Base-by-base conservation (phyloP, 23 red algal species). In the Chondrus crispus region DNA sequence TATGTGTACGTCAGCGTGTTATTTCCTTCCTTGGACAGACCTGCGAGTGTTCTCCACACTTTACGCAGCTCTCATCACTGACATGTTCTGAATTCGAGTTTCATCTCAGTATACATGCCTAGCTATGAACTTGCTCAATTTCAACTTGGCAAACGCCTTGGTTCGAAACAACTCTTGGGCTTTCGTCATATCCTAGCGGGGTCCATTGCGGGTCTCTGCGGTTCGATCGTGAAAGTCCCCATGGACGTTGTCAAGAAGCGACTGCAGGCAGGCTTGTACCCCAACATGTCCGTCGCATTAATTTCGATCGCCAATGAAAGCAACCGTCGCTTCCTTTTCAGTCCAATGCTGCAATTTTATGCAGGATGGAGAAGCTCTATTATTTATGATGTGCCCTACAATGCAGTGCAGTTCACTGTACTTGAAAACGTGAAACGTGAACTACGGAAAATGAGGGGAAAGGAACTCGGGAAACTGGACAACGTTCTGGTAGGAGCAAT, bases 241-340 rank as follows among this genome's bases (percentile, higher is more conserved):
- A 64, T 96, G 2, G 94, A 96, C 47, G 74, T 85, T 43, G 80
- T 90, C 42, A 96, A 96, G 68, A 96, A 96, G 48, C 88, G 94
- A 30, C 46, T 93, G 44, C 94, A 96, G 68, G 85, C 85, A 18
- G 94, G 94, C 19, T 64, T 90, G 5, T 91, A 96, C 60, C 71
- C 81, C 24, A 55, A 78, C 29, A 29, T 93, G 26, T 36, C 63
- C 37, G 74, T 62, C 4, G 85, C 94, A 35, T 58, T 90, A 28
- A 75, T 51, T 19, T 77, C 91, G 5, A 86, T 87, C 46, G 71
- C 69, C 26, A 37, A 46, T 11, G 91, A 86, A 42, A 24, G 26
- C 26, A 24, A 38, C 9, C 26, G 26, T 9, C 26, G 6, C 9
- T 32, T 66, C 0, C 71, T 38, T 24, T 77, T 46, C 26, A 24